Conservation (phyloP, 2,329 filamentous ascomycete species). For the Colletotrichum kahawae region DNA sequence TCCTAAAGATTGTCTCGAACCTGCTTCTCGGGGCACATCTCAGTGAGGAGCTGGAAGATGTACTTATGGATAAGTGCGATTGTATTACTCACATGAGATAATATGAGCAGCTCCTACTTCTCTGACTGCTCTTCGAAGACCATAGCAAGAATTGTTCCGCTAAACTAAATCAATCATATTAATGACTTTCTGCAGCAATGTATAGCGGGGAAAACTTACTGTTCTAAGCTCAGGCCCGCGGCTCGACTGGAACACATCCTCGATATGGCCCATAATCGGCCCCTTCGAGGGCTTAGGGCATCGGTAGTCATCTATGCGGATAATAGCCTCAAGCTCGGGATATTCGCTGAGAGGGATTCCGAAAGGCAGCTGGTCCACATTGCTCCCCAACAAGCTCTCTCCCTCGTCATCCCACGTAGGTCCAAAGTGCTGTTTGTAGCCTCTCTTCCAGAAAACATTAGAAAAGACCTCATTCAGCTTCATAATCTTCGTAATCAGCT, state of each 20-base stretch:
- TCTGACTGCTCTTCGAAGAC: slow-evolving; percentile 58
- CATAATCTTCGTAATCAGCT: too few relatives aligned
- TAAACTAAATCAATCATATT: slow-evolving; percentile 38
- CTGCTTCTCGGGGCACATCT: slow-evolving; percentile 46
- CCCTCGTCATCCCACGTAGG: not conserved
- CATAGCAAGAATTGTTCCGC: slow-evolving; percentile 43
- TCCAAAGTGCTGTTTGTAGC: slow-evolving; percentile 21
- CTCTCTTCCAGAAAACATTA: slow-evolving; percentile 26
- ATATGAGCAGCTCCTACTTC: slow-evolving; percentile 56
- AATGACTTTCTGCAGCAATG: slow-evolving; percentile 39
- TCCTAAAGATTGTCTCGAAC: slow-evolving; percentile 48
- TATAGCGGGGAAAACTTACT: too few relatives aligned
- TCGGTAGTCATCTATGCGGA: slow-evolving; percentile 27
- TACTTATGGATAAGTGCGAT: slow-evolving; percentile 59
- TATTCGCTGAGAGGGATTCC: not conserved
- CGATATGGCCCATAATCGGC: slow-evolving; percentile 39
- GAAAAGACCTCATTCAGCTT: slow-evolving; percentile 30
- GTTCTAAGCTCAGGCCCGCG: slow-evolving; percentile 54
- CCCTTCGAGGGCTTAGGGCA: slow-evolving; percentile 20
- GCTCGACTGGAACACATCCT: slow-evolving; percentile 40
- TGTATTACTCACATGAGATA: slow-evolving; percentile 54
- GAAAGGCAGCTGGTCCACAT: not conserved
- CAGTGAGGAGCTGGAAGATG: slow-evolving; percentile 46
- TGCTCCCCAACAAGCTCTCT: slow-evolving; percentile 1
- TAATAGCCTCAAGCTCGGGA: slow-evolving; percentile 31